Percentiles rank a stretch among this genome's conserved stretches.
Evolutionary conservation across 345 rosid species (phyloP).

Genomic region (Linum lewisii): DNA sequence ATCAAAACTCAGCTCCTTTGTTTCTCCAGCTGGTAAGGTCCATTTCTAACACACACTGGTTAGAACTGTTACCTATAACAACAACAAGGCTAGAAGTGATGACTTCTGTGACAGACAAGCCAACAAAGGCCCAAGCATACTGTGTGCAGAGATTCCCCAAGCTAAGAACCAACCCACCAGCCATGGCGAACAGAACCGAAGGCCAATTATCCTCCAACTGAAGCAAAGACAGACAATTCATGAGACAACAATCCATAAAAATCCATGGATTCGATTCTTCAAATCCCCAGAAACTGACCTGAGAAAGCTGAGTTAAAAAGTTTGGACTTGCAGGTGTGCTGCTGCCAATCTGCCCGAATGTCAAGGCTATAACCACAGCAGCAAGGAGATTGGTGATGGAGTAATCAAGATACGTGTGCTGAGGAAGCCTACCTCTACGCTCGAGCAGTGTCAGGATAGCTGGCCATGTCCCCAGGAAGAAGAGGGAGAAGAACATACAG

Average conservation of each 20-base stretch:
- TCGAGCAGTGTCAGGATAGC: slow-evolving; percentile 69
- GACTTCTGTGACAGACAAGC: slow-evolving; percentile 73
- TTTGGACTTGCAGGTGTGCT: slow-evolving; percentile 35
- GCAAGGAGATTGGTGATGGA: slow-evolving; percentile 64
- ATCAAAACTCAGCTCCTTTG: neutral
- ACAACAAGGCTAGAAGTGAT: slow-evolving; percentile 64
- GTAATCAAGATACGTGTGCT: slow-evolving; percentile 82
- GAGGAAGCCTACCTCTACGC: slow-evolving; percentile 81
- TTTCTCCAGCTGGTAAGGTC: too few relatives aligned
- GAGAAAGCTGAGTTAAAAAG: slow-evolving; percentile 50
- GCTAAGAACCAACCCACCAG: slow-evolving; percentile 65
- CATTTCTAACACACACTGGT: neutral
- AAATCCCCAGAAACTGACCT: slow-evolving; percentile 25
- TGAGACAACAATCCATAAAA: neutral
- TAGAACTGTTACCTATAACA: slow-evolving; percentile 42
- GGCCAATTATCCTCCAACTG: slow-evolving; percentile 56
- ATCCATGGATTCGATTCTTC: slow-evolving; percentile 6
- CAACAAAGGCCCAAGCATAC: slow-evolving; percentile 76
- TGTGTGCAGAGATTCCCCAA: slow-evolving; percentile 65
- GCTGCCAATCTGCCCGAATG: slow-evolving; percentile 57
- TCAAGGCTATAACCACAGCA: slow-evolving; percentile 55
- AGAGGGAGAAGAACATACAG: slow-evolving; percentile 57
- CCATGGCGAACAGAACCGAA: slow-evolving; percentile 65
- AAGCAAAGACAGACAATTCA: neutral
- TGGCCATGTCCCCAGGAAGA: slow-evolving; percentile 86